Base-by-base conservation (phyloP, 495 filamentous ascomycete species). In the Letharia columbiana region DNA sequence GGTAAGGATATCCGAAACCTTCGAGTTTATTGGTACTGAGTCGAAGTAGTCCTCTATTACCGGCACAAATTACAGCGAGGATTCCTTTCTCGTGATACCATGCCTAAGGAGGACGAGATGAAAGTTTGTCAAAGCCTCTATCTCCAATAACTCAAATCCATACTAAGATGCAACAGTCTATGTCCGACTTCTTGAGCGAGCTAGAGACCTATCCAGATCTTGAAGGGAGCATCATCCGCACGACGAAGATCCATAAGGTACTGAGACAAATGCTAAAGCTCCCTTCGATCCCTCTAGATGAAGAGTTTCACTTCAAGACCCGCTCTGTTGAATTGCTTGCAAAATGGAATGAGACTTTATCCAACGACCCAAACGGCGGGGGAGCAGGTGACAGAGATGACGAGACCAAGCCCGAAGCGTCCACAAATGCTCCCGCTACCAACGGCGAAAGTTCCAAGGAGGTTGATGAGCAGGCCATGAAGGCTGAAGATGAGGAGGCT, bases 241-340 rank as follows among this genome's bases (percentile, higher is more conserved):
- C 74, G 8, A 96, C 92, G 44, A 96, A 96, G 80, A 95, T 96
- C 76, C 90, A 96, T 82, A 96, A 96, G 77, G 92, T 97, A 12
- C 81, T 96, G 58, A 92, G 91, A 77, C 90, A 86, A 50, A 93
- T 97, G 71, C 80, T 96, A 69, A 96, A 94, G 78, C 80, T 96
- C 4, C 76, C 82, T 23, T 80, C 82, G 6, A 96, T 96, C 67
- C 92, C 92, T 7, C 87, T 85, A 50, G 92, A 97, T 62, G 88
- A 91, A 39, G 87, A 93, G 66, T 92, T 87, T 77, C 78, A 87
- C 39, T 92, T 96, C 85, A 91, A 91, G 75, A 76, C 85, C 60
- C 87, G 92, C 42, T 89, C 89, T 47, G 81, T 88, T 66, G 78
- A 80, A 23, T 80, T 96, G 45, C 78, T 96, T 20, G 86, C 87